phyloP scores from a whole-genome alignment of 805 yeast genomes.

The Candida vartiovaarae region DNA sequence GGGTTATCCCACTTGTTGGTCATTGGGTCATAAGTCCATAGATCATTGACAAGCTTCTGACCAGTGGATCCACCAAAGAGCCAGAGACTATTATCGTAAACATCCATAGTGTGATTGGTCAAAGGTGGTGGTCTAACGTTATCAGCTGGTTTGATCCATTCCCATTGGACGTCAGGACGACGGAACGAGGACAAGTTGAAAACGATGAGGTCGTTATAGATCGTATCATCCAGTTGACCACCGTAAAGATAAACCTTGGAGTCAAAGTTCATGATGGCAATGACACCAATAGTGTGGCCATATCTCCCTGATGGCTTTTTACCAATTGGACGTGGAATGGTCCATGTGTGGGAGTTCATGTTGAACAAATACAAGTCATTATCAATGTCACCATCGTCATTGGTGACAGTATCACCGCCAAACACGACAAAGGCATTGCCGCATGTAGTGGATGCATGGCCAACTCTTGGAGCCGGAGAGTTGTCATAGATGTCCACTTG shows the following conservation, averaged over 20 bases:
- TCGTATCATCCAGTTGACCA: conserved; percentile 83
- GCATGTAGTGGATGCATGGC: conserved; percentile 85
- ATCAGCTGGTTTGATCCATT: conserved; percentile 49
- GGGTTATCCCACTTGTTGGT: conserved; percentile 64
- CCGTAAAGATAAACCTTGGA: conserved; percentile 77
- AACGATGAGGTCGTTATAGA: conserved; percentile 75
- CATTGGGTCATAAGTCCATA: conserved; percentile 74
- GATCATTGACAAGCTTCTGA: conserved; percentile 59
- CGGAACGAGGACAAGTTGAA: conserved; percentile 86
- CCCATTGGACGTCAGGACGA: conserved; percentile 82
- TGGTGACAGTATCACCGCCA: conserved; percentile 94
- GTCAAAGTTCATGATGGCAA: conserved; percentile 52
- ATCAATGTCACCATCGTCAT: conserved; percentile 70
- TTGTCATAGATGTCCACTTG: conserved; percentile 67
- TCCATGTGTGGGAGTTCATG: conserved; percentile 71
- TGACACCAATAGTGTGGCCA: conserved; percentile 84
- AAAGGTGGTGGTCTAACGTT: conserved; percentile 67
- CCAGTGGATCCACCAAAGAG: conserved; percentile 91
- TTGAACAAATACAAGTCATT: conserved; percentile 85
- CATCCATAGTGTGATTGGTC: conserved; percentile 84
- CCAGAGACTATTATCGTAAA: conserved; percentile 71
- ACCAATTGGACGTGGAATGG: conserved; percentile 67
- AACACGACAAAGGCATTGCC: conserved; percentile 94
- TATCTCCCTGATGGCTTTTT: conserved; percentile 85
- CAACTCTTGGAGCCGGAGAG: conserved; percentile 93